Base-by-base conservation (phyloP, 371 early-diverging fungal genomes). In the Mortierella sp. region DNA sequence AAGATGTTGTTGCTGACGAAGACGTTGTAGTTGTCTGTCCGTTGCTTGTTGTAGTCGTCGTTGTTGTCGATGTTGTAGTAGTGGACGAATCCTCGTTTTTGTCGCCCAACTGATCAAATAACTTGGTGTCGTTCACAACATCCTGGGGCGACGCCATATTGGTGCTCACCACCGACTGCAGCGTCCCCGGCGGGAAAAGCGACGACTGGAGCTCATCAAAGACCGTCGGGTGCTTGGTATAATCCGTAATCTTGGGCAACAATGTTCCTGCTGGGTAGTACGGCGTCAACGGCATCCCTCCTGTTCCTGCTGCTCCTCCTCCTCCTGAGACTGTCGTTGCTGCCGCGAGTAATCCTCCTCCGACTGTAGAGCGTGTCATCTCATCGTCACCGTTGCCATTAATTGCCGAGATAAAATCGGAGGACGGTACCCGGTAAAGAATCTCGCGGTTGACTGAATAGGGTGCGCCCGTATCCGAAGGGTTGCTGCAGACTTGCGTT, bases 121-220 rank as follows among this genome's bases (percentile, higher is more conserved):
- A 50, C n/a, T 31, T 61, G 0, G 29, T 68, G 34, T 68, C 68
- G 29, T 74, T 71, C 11, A 79, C 74, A 44, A 79, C 75, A 31
- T 79, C 79, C 65, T 71, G 75, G 0, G 79, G 79, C 0, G 79
- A 71, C 6, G 69, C 75, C 79, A 79, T 74, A 29, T 71, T 63
- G 34, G 64, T 67, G 61, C 58, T 71, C 5, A 74, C 75, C 4
- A 79, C n/a, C 2, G 79, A 74, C 41, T 79, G 61, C 1, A 79
- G 71, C 4, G 79, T 74, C 26, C 79, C 79, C 9, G 79, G 79
- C 8, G 79, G 79, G 41, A 79, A 79, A 19, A 79, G 61, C 10
- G 79, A 79, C 8, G 79, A 79, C 58, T 79, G 79, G 11, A 79
- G 68, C 34, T 79, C 75, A 50, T 74, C 71, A 53, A 53, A 67